Conservation (phyloP, 306 rosid species). For the Senna tora region DNA sequence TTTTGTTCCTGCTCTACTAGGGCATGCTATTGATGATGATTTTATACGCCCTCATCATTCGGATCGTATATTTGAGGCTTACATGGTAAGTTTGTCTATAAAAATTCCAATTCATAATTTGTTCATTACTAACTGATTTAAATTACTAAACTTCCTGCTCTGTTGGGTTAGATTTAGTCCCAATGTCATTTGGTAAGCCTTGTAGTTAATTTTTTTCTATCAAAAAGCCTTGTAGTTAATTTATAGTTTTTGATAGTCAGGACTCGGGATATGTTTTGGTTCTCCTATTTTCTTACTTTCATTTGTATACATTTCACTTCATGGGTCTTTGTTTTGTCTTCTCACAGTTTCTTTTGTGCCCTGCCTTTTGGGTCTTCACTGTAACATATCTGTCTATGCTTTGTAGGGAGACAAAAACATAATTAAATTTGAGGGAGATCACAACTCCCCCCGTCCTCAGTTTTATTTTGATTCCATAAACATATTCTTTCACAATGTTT, state of each 20-base stretch:
- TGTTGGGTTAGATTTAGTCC: background rate
- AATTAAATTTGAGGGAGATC: slow-evolving; percentile 98
- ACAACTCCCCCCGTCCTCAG: slow-evolving; percentile 98
- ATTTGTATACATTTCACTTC: slow-evolving; percentile 21
- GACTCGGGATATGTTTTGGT: background rate
- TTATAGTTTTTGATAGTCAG: background rate
- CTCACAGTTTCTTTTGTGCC: slow-evolving; percentile 17
- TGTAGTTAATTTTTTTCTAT: slow-evolving; percentile 3
- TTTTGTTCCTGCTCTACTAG: slow-evolving; percentile 89
- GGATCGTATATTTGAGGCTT: slow-evolving; percentile 83
- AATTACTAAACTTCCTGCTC: background rate
- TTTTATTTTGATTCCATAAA: slow-evolving; percentile 96
- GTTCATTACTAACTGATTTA: background rate
- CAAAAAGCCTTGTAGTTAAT: background rate
- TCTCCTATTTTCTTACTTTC: slow-evolving; percentile 22
- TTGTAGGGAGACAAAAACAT: slow-evolving; percentile 96
- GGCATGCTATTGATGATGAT: slow-evolving; percentile 96
- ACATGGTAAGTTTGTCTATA: slow-evolving; percentile 64
- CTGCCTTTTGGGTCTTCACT: background rate
- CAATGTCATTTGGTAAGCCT: background rate
- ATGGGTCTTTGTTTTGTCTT: slow-evolving; percentile 25
- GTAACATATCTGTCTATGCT: slow-evolving; percentile 32
- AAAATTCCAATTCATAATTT: background rate
- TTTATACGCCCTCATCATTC: slow-evolving; percentile 94
- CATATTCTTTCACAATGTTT: slow-evolving; percentile 94